A percentile compares a stretch with the other conserved stretches of the same genome.
These are phyloP conservation scores for Neurospora sublineolata DNA, from an alignment of 495 filamentous ascomycete genomes.

Conservation along the genomic window DNA sequence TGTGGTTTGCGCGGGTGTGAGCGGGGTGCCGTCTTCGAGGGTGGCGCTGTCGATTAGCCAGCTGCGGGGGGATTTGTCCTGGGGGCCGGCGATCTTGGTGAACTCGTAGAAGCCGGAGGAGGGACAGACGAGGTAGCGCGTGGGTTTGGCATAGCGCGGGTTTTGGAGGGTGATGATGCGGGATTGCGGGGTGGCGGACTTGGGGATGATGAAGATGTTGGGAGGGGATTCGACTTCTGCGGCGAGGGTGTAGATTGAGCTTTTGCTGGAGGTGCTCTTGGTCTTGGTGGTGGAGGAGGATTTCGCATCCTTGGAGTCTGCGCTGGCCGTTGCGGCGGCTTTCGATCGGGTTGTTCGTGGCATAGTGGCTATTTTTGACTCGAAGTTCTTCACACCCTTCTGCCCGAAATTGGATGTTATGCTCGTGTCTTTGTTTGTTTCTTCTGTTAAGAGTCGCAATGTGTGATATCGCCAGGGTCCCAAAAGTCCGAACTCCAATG, in stretches of 20 bases:
- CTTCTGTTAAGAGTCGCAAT: not conserved
- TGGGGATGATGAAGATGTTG: constrained; percentile 73
- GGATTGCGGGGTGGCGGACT: constrained; percentile 46
- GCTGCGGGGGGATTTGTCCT: constrained; percentile 43
- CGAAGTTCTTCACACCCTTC: not conserved
- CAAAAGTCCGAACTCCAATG: not conserved
- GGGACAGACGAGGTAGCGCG: constrained; percentile 73
- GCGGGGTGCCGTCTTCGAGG: constrained; percentile 12
- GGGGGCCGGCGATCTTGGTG: constrained; percentile 58
- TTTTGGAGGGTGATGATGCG: constrained; percentile 69
- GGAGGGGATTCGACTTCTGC: constrained; percentile 34
- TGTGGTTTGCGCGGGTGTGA: constrained; percentile 22
- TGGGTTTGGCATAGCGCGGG: constrained; percentile 53
- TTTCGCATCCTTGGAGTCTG: constrained; percentile 15
- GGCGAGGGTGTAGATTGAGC: constrained; percentile 26
- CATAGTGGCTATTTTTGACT: constrained; percentile 11
- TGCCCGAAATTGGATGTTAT: not conserved
- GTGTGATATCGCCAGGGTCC: not conserved
- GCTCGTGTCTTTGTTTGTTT: not conserved
- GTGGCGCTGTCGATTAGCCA: constrained; percentile 49
- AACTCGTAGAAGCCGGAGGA: constrained; percentile 77
- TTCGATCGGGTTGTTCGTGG: constrained; percentile 19
- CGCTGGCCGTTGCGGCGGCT: constrained; percentile 11
- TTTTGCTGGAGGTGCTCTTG: constrained; percentile 9
- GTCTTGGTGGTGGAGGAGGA: constrained; percentile 11